Evolutionary conservation across 371 early-diverging fungal species (phyloP), one percentile per base, ranked within the genome.

Genomic region (Actinomucor elegans): DNA sequence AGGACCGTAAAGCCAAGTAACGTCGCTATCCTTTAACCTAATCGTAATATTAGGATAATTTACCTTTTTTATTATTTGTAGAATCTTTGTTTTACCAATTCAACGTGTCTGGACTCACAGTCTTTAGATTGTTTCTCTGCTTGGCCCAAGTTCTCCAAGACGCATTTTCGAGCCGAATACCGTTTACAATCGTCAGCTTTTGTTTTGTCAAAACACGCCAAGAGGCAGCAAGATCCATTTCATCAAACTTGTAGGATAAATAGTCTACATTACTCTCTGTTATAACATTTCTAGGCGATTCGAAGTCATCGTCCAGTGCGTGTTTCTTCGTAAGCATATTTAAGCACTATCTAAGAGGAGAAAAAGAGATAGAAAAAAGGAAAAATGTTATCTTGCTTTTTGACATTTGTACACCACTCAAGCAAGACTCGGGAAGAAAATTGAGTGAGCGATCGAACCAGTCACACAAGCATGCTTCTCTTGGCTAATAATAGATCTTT

Each of bases 101-200:
- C 34, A 84, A 57, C 1, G 74, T 68, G 47, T 68, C 71, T 18
- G 84, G 84, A 35, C 71, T 75, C 11, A 86, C 69, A 1, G 83
- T 83, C 49, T 71, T 75, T 17, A 86, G 62, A 21, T 76, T 61
- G 36, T 77, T 74, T 26, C 78, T 69, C 57, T 79, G 75, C 50
- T 86, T 81, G 6, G 79, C 76, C 86, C 86, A 86, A 36, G 76
- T 83, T 24, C 86, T 65, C 86, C 86, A 86, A 6, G 81, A 82
- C 0, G 86, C 86, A 52, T 86, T 86, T 48, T 86, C 86, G n/a
- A 86, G 53, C 6, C 86, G 75, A n/a, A 76, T 64, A 1, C 86
- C 85, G 36, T 86, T 79, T 29, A 81, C 71, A 28, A 82, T 57
- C 8, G 71, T 67, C 11, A 78, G 67, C 40, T 83, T 83, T 41